phyloP scores from a whole-genome alignment of 257 asterid species.

The Fraxinus pennsylvanica region DNA sequence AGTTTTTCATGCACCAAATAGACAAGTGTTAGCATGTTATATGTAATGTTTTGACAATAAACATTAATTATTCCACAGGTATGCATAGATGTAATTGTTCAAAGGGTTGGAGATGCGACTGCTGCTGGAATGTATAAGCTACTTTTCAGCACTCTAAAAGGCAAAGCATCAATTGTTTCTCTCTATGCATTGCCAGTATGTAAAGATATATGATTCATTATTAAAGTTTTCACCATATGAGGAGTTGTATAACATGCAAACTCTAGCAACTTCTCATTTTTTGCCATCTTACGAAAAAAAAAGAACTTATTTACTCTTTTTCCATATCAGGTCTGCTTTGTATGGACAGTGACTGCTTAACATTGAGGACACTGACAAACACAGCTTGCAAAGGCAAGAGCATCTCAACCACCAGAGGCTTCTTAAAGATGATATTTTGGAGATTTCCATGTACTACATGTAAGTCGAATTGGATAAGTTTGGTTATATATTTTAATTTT shows the following conservation, averaged over 20 bases:
- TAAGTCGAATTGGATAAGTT: neutral
- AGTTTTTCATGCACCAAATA: neutral
- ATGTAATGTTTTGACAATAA: neutral
- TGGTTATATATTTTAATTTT: neutral
- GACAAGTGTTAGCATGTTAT: neutral
- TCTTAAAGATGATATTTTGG: conserved; percentile 32
- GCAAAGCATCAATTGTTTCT: conserved; percentile 61
- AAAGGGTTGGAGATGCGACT: conserved; percentile 94
- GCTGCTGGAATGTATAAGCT: conserved; percentile 95
- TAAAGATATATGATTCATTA: conserved; percentile 3
- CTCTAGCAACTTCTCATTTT: neutral
- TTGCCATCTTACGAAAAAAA: neutral
- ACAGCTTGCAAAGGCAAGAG: conserved; percentile 58
- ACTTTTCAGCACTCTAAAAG: conserved; percentile 59
- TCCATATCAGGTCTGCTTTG: conserved; percentile 55
- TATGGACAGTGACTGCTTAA: conserved; percentile 73
- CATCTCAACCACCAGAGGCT: conserved; percentile 37
- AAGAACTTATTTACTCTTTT: neutral
- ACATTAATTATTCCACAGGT: conserved; percentile 50
- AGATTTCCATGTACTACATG: conserved; percentile 12
- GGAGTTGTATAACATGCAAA: neutral
- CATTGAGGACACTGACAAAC: conserved; percentile 67
- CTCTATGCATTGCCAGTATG: conserved; percentile 83
- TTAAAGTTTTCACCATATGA: neutral
- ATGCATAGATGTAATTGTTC: conserved; percentile 95